phyloP scores from a whole-genome alignment of 2,329 filamentous ascomycete genomes.

The Apiospora rasikravindrae region DNA sequence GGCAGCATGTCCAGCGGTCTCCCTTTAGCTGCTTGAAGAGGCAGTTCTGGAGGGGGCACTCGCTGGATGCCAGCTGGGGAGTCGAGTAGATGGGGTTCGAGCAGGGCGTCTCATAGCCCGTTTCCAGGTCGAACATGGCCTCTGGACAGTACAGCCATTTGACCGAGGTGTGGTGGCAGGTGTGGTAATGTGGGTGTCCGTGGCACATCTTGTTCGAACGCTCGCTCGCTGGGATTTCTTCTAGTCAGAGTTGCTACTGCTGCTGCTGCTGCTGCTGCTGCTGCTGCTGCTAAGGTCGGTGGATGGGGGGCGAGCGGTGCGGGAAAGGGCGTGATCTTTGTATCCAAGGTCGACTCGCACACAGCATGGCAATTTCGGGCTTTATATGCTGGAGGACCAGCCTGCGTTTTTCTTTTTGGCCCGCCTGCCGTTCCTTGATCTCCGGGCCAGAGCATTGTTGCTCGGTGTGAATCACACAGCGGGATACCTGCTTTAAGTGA shows the following conservation, averaged over 20 bases:
- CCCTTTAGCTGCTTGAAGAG: constrained; percentile 55
- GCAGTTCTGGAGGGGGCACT: constrained; percentile 58
- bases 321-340: neutral
- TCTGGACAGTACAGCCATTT: constrained; percentile 61
- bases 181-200: constrained; percentile 58
- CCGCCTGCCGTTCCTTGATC: neutral
- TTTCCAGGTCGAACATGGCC: constrained; percentile 53
- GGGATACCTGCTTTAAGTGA: neutral
- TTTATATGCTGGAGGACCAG: neutral
- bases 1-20: constrained; percentile 57
- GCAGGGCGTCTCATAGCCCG: constrained; percentile 56
- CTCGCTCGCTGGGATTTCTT: neutral
- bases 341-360: neutral
- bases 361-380: neutral
- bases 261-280: neutral
- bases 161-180: constrained; percentile 60
- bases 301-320: neutral
- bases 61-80: constrained; percentile 48
- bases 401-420: neutral
- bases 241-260: neutral
- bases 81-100: constrained; percentile 53
- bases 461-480: constrained; percentile 10
- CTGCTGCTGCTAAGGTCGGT: neutral
- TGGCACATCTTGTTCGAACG: constrained; percentile 53
- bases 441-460: neutral